Conservation (phyloP, 2,329 filamentous ascomycete genomes). For the Alternaria alternata region DNA sequence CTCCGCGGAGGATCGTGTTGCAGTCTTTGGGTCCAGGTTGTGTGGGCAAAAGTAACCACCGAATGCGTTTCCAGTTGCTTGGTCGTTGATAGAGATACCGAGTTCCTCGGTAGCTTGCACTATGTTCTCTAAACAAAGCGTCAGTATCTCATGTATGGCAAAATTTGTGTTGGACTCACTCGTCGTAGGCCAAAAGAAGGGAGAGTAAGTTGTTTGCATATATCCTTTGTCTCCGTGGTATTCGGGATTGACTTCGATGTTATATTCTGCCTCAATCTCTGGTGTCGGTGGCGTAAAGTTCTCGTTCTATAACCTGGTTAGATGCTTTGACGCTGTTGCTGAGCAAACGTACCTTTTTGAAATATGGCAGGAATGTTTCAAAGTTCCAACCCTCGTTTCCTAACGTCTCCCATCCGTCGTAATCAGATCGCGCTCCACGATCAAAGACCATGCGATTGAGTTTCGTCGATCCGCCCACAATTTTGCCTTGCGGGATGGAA, state of each 20-base stretch:
- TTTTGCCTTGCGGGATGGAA: slow-evolving; percentile 26
- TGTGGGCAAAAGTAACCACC: slow-evolving; percentile 34
- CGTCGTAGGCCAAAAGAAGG: slow-evolving; percentile 32
- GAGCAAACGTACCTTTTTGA: slow-evolving; percentile 28
- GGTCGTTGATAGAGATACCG: slow-evolving; percentile 28
- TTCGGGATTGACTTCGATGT: slow-evolving; percentile 23
- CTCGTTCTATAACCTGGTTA: slow-evolving; percentile 27
- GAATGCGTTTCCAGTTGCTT: slow-evolving; percentile 30
- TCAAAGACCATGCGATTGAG: slow-evolving; percentile 53
- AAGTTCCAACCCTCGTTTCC: slow-evolving; percentile 42
- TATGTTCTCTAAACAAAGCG: slow-evolving; percentile 23
- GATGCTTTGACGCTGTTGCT: not conserved
- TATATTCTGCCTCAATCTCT: slow-evolving; percentile 29
- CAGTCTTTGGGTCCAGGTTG: slow-evolving; percentile 22
- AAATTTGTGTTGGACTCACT: slow-evolving; percentile 18
- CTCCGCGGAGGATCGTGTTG: slow-evolving; percentile 29
- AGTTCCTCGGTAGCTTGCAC: slow-evolving; percentile 26
- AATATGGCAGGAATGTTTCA: slow-evolving; percentile 34
- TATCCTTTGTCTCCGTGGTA: slow-evolving; percentile 28
- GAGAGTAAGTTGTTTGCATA: slow-evolving; percentile 29
- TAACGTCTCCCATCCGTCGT: slow-evolving; percentile 39
- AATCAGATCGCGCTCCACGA: slow-evolving; percentile 39
- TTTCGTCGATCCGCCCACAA: slow-evolving; percentile 37
- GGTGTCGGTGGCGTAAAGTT: slow-evolving; percentile 28
- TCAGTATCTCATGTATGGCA: not conserved